These are phyloP conservation scores for Phytophthora boehmeriae DNA, from an alignment of 352 stramenopile species.

Conservation along the genomic window DNA sequence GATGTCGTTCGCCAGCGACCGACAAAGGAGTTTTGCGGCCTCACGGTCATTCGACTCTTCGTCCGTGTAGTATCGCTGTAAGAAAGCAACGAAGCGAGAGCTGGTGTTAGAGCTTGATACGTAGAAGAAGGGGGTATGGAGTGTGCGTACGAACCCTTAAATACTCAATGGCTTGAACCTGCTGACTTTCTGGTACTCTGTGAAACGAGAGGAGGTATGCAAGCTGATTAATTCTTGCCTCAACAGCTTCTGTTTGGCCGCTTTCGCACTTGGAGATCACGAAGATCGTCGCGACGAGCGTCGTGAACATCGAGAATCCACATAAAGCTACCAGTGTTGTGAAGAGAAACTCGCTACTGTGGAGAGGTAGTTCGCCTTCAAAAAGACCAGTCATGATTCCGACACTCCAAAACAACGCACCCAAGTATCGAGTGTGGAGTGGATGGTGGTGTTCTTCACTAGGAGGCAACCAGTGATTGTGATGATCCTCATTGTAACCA, in stretches of 20 bases:
- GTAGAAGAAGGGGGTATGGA: not conserved
- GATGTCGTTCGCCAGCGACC: constrained; percentile 78
- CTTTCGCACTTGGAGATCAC: constrained; percentile 83
- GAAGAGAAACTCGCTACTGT: constrained; percentile 62
- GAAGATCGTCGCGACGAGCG: constrained; percentile 76
- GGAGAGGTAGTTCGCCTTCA: constrained; percentile 64
- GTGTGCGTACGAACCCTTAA: constrained; percentile 42
- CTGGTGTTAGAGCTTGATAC: not conserved
- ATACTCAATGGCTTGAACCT: constrained; percentile 71
- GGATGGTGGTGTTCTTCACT: constrained; percentile 29
- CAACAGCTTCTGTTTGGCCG: constrained; percentile 55
- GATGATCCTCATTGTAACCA: constrained; percentile 49
- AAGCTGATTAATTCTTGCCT: constrained; percentile 76
- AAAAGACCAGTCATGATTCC: constrained; percentile 71
- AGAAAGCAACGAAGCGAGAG: constrained; percentile 3
- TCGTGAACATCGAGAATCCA: constrained; percentile 75
- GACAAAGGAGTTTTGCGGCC: constrained; percentile 68
- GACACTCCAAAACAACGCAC: constrained; percentile 70
- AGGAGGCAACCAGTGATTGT: constrained; percentile 59
- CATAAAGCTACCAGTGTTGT: constrained; percentile 66
- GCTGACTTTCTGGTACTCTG: constrained; percentile 56
- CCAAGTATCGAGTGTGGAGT: constrained; percentile 46
- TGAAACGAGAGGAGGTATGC: constrained; percentile 77
- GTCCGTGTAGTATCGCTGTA: constrained; percentile 68
- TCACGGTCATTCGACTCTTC: constrained; percentile 75